Evolutionary conservation across 345 rosid genomes (phyloP).

Genomic region (Hypericum perforatum): DNA sequence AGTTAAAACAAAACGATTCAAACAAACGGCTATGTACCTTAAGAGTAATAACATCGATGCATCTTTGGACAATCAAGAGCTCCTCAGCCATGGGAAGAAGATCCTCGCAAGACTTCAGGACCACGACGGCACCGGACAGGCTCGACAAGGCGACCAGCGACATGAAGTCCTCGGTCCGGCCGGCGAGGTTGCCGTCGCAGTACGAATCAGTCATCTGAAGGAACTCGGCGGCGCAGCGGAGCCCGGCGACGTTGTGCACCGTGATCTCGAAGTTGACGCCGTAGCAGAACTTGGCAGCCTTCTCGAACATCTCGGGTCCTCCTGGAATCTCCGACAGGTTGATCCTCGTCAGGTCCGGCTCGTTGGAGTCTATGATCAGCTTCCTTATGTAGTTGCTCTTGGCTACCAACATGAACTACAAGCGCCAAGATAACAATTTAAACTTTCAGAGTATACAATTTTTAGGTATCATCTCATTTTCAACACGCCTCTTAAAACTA

Average conservation of each 20-base stretch:
- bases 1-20: no score
- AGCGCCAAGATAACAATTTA: background rate
- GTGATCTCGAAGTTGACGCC: slow-evolving; percentile 93
- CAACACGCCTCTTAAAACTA: background rate
- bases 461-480: background rate
- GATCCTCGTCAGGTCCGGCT: slow-evolving; percentile 45
- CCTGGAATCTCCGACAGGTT: slow-evolving; percentile 70
- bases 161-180: slow-evolving; percentile 84
- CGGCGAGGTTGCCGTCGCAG: slow-evolving; percentile 60
- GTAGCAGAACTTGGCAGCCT: slow-evolving; percentile 91
- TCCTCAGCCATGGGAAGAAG: slow-evolving; percentile 74
- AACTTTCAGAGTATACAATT: background rate
- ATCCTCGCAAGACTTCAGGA: slow-evolving; percentile 70
- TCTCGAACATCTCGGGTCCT: slow-evolving; percentile 89
- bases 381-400: slow-evolving; percentile 86
- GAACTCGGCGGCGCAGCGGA: slow-evolving; percentile 78
- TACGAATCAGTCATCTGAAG: slow-evolving; percentile 77
- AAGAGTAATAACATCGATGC: slow-evolving; percentile 46
- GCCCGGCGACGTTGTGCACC: slow-evolving; percentile 84
- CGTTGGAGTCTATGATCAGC: slow-evolving; percentile 61
- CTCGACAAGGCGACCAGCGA: slow-evolving; percentile 68
- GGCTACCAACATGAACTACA: slow-evolving; percentile 80
- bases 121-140: slow-evolving; percentile 78
- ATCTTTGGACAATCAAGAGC: slow-evolving; percentile 55
- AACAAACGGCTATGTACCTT: slow-evolving; percentile 29